phyloP scores from a whole-genome alignment of 2,329 filamentous ascomycete species.

The Thielaviopsis populi region DNA sequence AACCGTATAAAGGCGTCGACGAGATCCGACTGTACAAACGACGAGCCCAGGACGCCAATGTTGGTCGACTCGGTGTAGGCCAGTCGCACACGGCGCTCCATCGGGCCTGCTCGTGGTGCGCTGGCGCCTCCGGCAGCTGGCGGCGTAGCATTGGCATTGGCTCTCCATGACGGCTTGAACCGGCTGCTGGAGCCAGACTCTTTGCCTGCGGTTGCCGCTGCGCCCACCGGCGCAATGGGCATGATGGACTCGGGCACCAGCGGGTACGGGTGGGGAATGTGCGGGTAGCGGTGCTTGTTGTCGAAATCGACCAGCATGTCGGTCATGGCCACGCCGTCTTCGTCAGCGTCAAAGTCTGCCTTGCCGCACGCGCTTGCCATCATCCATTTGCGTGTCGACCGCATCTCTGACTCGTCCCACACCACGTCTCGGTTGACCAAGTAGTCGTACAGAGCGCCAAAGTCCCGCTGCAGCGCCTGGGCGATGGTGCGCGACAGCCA shows the following conservation, averaged over 20 bases:
- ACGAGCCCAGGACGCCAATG: conserved; percentile 39
- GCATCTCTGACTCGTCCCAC: conserved; percentile 49
- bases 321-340: conserved; percentile 43
- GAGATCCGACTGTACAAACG: conserved; percentile 36
- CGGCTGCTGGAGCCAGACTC: conserved; percentile 9
- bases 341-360: conserved; percentile 34
- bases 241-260: conserved; percentile 42
- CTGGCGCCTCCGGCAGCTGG: not conserved
- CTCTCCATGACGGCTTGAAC: conserved; percentile 21
- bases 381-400: conserved; percentile 49
- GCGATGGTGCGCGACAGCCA: conserved; percentile 49
- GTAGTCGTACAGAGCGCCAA: conserved; percentile 55
- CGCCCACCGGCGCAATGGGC: conserved; percentile 16
- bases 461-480: conserved; percentile 46
- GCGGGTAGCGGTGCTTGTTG: conserved; percentile 45
- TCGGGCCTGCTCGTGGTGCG: conserved; percentile 21
- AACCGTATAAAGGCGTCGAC: conserved; percentile 41
- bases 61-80: conserved; percentile 47
- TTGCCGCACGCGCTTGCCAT: conserved; percentile 37
- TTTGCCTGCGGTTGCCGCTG: not conserved
- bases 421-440: conserved; percentile 50
- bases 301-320: conserved; percentile 53
- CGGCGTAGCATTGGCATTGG: not conserved
- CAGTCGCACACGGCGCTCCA: conserved; percentile 38
- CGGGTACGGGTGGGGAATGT: conserved; percentile 53